Conservation (phyloP, 495 filamentous ascomycete genomes). For the Hypomontagnella submonticulosa region DNA sequence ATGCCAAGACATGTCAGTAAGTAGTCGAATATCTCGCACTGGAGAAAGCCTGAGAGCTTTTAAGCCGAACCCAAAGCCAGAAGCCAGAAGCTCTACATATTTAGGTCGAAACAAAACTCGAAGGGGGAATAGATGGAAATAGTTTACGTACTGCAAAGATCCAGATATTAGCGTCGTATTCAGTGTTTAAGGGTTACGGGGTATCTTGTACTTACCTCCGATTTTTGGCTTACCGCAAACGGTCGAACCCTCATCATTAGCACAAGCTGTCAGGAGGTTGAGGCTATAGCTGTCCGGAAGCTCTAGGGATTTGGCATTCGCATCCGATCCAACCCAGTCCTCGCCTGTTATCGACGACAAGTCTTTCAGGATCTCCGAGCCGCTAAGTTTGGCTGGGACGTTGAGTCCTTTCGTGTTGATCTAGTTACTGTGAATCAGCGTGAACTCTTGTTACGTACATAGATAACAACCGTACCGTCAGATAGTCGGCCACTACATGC, state of each 20-base stretch:
- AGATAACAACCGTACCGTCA: slow-evolving; percentile 44
- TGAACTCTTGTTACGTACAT: neutral
- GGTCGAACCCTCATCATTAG: slow-evolving; percentile 33
- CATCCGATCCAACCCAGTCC: slow-evolving; percentile 47
- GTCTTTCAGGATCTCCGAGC: slow-evolving; percentile 48
- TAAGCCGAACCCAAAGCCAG: too few relatives aligned
- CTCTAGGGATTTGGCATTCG: slow-evolving; percentile 46
- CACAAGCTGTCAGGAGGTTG: slow-evolving; percentile 51
- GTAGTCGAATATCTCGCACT: too few relatives aligned
- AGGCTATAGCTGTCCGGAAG: slow-evolving; percentile 48
- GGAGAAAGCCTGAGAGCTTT: too few relatives aligned
- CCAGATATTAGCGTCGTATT: too few relatives aligned
- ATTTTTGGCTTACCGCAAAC: slow-evolving; percentile 45
- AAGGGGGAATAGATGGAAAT: too few relatives aligned
- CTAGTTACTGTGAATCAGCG: slow-evolving; percentile 24
- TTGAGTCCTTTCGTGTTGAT: slow-evolving; percentile 45
- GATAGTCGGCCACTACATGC: slow-evolving; percentile 37
- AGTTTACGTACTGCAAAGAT: too few relatives aligned
- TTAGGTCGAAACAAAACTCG: too few relatives aligned
- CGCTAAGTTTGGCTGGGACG: slow-evolving; percentile 46
- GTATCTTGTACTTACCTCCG: slow-evolving; percentile 9
- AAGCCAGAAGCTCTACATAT: too few relatives aligned
- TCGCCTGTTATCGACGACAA: slow-evolving; percentile 44
- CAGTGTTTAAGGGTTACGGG: too few relatives aligned
- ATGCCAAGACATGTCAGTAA: too few relatives aligned